Base-by-base conservation (phyloP, 768 basidiomycete genomes). In the Pleurotus tuoliensis region DNA sequence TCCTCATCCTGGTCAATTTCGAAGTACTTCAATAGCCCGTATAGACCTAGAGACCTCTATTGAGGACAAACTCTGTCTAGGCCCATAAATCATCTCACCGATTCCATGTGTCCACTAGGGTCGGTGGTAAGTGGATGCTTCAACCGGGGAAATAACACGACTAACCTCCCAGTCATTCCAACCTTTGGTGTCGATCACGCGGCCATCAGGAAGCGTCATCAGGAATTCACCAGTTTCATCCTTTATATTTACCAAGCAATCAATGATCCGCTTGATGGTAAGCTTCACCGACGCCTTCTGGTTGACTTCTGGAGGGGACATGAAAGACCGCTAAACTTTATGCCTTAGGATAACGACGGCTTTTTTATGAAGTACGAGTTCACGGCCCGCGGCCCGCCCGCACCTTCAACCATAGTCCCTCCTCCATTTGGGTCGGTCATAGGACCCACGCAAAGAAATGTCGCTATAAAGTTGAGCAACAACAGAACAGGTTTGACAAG, bases 121-220 rank as follows among this genome's bases (percentile, higher is more conserved):
- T 16, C 12, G 30, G 30, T 44, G 57, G 18, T 24, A 22, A 41
- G 27, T 9, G n/a, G 5, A 20, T 15, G 39, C n/a, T 25, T 41
- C 52, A 24, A 13, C 38, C 11, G 30, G 30, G 30, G 30, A 11
- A 54, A 43, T 40, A 5, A 15, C n/a, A 25, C 34, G 15, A 43
- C 68, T 57, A 44, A 71, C 74, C 65, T 82, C 80, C 81, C 82
- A 83, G 54, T 81, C 79, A 55, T 79, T 73, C 80, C 81, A 83
- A 5, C 78, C 78, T 59, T 83, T 83, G 1, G 82, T 83, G 59
- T 84, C 81, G 41, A 83, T 80, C 39, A 78, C 64, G 24, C 79
- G 72, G 4, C 80, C 81, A 64, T 82, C 79, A 12, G 68, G 67
- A n/a, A 81, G 65, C 11, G 71, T 68, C 64, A 81, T 62, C 16